phyloP scores from a whole-genome alignment of 495 filamentous ascomycete species.

The Trichoderma orchidacearum region DNA sequence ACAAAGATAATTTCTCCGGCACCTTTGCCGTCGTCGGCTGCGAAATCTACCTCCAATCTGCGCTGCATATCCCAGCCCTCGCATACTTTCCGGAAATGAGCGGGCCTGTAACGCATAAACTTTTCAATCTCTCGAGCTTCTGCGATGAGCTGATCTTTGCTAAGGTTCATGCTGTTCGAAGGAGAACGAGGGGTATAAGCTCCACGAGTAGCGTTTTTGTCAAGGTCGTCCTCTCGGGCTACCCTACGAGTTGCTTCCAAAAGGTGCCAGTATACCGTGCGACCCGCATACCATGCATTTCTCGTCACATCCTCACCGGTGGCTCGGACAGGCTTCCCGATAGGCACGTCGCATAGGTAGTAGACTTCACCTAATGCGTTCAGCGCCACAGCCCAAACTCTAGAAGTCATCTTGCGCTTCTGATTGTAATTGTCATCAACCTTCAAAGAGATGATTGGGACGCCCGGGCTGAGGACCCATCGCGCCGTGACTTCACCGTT shows the following conservation, averaged over 20 bases:
- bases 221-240: slow-evolving; percentile 51
- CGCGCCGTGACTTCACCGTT: slow-evolving; percentile 68
- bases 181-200: slow-evolving; percentile 34
- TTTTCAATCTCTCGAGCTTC: slow-evolving; percentile 73
- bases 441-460: slow-evolving; percentile 75
- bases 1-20: slow-evolving; percentile 66
- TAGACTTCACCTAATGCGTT: slow-evolving; percentile 91
- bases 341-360: slow-evolving; percentile 59
- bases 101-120: slow-evolving; percentile 60
- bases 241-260: slow-evolving; percentile 61
- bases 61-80: slow-evolving; percentile 88
- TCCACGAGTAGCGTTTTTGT: slow-evolving; percentile 32
- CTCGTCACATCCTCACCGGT: slow-evolving; percentile 41
- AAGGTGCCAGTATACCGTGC: slow-evolving; percentile 65
- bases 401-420: slow-evolving; percentile 49
- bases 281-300: slow-evolving; percentile 65
- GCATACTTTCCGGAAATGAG: slow-evolving; percentile 66
- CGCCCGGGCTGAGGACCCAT: slow-evolving; percentile 84
- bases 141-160: slow-evolving; percentile 50
- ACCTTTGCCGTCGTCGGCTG: slow-evolving; percentile 56
- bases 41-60: slow-evolving; percentile 78
- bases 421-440: slow-evolving; percentile 70
- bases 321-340: slow-evolving; percentile 18
- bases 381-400: slow-evolving; percentile 74
- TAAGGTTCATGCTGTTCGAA: slow-evolving; percentile 50